Evolutionary conservation across 176 grass and related monocot species (phyloP).

Genomic region (Phoenix dactylifera): DNA sequence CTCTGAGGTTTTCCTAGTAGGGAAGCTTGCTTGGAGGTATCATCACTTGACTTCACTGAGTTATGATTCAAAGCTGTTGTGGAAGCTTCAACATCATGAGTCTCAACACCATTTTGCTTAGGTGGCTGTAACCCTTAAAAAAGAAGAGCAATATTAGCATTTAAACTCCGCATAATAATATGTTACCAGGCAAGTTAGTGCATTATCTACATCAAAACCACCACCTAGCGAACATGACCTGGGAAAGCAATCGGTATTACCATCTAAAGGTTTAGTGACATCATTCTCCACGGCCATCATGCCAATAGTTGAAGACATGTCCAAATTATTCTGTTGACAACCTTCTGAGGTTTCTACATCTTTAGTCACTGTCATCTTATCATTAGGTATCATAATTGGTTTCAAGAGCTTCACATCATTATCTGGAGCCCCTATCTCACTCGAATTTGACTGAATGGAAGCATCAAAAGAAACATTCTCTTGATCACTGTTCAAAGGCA

Average conservation of each 20-base stretch:
- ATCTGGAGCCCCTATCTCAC: constrained; percentile 17
- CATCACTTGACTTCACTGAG: constrained; percentile 7
- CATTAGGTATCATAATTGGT: background rate
- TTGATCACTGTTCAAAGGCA: constrained; percentile 20
- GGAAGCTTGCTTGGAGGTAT: constrained; percentile 47
- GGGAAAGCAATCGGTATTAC: background rate
- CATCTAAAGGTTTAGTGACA: constrained; percentile 17
- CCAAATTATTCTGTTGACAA: background rate
- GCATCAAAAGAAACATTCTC: constrained; percentile 16
- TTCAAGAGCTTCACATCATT: background rate
- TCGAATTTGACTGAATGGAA: background rate
- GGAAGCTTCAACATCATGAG: constrained; percentile 7
- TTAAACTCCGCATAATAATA: constrained; percentile 11
- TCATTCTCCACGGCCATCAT: constrained; percentile 19
- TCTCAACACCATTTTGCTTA: constrained; percentile 23
- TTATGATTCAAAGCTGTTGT: constrained; percentile 21
- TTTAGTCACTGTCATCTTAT: constrained; percentile 11
- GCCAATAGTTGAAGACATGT: constrained; percentile 17
- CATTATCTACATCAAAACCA: constrained; percentile 35
- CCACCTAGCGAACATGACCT: constrained; percentile 19
- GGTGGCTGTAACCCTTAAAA: constrained; percentile 57
- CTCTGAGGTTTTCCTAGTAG: constrained; percentile 66
- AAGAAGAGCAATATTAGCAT: constrained; percentile 42
- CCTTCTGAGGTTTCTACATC: constrained; percentile 16
- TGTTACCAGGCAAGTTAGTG: constrained; percentile 1